These are phyloP conservation scores for Cryptococcus jaspeensis DNA, from an alignment of 1,284 basidiomycete species.

Conservation along the genomic window DNA sequence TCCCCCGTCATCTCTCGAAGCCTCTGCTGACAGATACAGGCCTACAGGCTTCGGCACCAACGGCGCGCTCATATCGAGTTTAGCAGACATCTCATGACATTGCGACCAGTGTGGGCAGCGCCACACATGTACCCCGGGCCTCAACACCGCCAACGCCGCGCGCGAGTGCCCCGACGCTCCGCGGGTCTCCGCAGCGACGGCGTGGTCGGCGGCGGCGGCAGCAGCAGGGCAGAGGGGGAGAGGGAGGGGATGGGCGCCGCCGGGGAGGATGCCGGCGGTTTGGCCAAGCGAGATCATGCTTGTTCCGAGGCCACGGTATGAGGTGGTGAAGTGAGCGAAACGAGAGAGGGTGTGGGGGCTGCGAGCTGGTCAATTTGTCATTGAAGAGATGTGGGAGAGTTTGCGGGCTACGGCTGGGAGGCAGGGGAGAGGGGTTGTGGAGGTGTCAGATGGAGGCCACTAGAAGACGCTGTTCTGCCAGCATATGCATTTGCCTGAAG, in stretches of 20 bases:
- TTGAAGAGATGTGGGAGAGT: too few species aligned
- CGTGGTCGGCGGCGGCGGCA: background rate
- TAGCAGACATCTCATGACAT: constrained; percentile 15
- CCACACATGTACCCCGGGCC: constrained; percentile 1
- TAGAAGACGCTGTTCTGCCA: too few species aligned
- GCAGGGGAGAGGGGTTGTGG: too few species aligned
- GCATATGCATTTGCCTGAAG: too few species aligned
- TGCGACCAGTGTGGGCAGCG: constrained; percentile 11
- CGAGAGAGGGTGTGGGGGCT: background rate
- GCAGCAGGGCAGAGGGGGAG: background rate
- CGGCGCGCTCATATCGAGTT: constrained; percentile 1
- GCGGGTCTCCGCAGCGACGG: background rate
- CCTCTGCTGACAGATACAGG: background rate
- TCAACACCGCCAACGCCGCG: too few species aligned
- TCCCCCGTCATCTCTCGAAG: background rate
- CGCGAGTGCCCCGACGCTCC: too few species aligned
- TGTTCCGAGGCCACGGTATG: constrained; percentile 1
- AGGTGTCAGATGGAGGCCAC: too few species aligned
- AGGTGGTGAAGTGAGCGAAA: background rate
- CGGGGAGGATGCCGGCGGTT: too few species aligned
- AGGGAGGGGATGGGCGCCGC: background rate
- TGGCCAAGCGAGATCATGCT: constrained; percentile 4
- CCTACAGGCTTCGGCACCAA: background rate
- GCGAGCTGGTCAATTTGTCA: background rate
- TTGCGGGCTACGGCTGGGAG: too few species aligned